Conservation (phyloP, 164 flowering plant genomes). For the Magnolia sinica region DNA sequence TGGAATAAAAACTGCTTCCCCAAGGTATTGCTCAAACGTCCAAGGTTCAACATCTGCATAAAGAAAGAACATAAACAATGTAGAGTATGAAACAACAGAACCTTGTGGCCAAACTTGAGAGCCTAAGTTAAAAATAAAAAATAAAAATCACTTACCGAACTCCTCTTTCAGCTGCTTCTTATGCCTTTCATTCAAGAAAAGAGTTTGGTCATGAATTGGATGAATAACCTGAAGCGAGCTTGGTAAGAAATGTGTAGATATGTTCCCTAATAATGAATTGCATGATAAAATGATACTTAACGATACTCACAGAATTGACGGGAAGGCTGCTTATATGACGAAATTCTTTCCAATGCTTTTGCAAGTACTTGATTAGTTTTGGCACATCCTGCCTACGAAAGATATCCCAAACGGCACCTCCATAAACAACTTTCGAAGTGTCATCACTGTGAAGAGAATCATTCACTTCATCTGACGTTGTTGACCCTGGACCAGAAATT, state of each 20-base stretch:
- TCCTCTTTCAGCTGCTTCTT: conserved; percentile 72
- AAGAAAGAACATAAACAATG: background rate
- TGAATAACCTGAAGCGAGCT: conserved; percentile 55
- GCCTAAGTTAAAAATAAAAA: background rate
- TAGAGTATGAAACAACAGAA: background rate
- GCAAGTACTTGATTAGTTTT: conserved; percentile 47
- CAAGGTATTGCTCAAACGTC: conserved; percentile 81
- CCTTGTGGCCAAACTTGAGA: background rate
- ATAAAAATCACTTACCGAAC: conserved; percentile 42
- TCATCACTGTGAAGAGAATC: conserved; percentile 6
- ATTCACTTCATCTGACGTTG: conserved; percentile 1
- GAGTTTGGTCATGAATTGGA: conserved; percentile 83
- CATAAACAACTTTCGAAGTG: conserved; percentile 24
- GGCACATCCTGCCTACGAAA: conserved; percentile 86
- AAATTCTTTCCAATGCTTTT: conserved; percentile 61
- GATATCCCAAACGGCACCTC: conserved; percentile 88
- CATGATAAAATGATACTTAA: background rate
- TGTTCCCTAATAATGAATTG: background rate
- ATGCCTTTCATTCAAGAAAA: conserved; percentile 58
- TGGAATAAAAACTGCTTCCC: conserved; percentile 81
- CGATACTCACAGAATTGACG: conserved; percentile 43
- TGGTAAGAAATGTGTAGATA: background rate
- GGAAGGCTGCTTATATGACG: conserved; percentile 50
- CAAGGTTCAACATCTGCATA: conserved; percentile 70
- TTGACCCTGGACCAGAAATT: conserved; percentile 4